Evolutionary conservation across 768 basidiomycete species (phyloP).

Genomic region (Leucogyrophana mollusca): DNA sequence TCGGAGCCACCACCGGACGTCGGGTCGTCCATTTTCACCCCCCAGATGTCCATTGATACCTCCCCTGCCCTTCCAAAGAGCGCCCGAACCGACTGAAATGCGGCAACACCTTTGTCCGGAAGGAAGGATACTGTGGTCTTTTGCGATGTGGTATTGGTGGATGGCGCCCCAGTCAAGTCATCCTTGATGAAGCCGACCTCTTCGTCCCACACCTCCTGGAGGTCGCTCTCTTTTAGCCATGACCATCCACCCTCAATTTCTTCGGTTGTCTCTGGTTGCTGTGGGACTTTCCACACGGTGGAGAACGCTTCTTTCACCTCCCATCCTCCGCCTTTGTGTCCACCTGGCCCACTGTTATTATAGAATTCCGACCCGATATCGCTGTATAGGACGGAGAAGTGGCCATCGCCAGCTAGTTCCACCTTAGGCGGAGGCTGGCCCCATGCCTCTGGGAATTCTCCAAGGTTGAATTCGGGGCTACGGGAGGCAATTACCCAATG

Average conservation of each 20-base stretch:
- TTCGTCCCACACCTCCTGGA: conserved; percentile 35
- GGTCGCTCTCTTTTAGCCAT: conserved; percentile 36
- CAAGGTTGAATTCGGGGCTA: conserved; percentile 25
- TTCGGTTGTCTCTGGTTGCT: conserved; percentile 2
- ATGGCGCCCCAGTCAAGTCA: conserved; percentile 19
- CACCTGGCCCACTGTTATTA: conserved; percentile 34
- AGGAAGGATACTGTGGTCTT: conserved; percentile 36
- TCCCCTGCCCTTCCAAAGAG: conserved; percentile 14
- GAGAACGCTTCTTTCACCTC: conserved; percentile 31
- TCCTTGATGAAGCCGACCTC: conserved; percentile 39
- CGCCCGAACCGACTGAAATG: conserved; percentile 37
- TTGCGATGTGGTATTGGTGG: conserved; percentile 7
- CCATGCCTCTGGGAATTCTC: conserved; percentile 38
- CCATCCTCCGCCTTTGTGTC: conserved; percentile 41
- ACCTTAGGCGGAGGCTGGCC: conserved; percentile 41
- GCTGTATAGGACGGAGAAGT: conserved; percentile 52
- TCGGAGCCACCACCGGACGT: neutral
- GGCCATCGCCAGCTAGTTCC: conserved; percentile 34
- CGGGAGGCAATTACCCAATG: conserved; percentile 51
- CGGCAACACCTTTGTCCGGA: conserved; percentile 47
- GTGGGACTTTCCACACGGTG: conserved; percentile 39
- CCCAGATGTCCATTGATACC: conserved; percentile 18
- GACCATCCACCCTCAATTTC: conserved; percentile 16
- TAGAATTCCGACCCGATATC: conserved; percentile 52
- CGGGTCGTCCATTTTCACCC: conserved; percentile 12